Evolutionary conservation across 257 asterid species (phyloP).

Genomic region (Dorcoceras hygrometricum): DNA sequence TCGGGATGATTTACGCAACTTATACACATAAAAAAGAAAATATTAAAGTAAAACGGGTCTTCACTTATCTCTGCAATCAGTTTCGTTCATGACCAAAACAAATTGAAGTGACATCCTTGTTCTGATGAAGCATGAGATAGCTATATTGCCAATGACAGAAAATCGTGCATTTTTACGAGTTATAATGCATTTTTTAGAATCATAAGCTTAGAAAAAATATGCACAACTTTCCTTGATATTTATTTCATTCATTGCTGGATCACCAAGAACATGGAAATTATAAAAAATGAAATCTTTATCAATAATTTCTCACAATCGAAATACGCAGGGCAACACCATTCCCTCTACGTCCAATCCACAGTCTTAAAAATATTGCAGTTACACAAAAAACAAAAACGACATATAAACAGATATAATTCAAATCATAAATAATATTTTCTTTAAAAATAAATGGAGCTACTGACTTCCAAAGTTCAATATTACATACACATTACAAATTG

Average conservation of each 20-base stretch:
- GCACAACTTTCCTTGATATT: slow-evolving; percentile 19
- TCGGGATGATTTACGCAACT: slow-evolving; percentile 11
- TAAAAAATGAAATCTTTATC: background rate
- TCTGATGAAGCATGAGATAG: slow-evolving; percentile 7
- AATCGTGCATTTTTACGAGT: slow-evolving; percentile 7
- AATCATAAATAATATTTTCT: slow-evolving; percentile 1
- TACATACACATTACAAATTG: slow-evolving; percentile 21
- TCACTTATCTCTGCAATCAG: slow-evolving; percentile 4
- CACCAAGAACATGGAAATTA: background rate
- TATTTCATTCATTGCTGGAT: background rate
- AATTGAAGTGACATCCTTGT: background rate
- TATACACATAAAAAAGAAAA: slow-evolving; percentile 7
- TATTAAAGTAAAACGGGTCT: background rate
- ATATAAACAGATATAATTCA: slow-evolving; percentile 21
- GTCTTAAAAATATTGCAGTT: background rate
- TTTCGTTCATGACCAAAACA: slow-evolving; percentile 14
- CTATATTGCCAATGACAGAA: slow-evolving; percentile 7
- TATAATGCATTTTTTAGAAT: background rate
- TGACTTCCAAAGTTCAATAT: slow-evolving; percentile 20
- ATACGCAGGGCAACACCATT: background rate
- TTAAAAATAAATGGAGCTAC: slow-evolving; percentile 20
- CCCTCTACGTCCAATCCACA: background rate
- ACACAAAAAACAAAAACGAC: slow-evolving; percentile 1
- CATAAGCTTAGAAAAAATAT: slow-evolving; percentile 21
- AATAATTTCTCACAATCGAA: slow-evolving; percentile 11